phyloP scores from a whole-genome alignment of 2,329 filamentous ascomycete genomes.

The Penicillium sp. region DNA sequence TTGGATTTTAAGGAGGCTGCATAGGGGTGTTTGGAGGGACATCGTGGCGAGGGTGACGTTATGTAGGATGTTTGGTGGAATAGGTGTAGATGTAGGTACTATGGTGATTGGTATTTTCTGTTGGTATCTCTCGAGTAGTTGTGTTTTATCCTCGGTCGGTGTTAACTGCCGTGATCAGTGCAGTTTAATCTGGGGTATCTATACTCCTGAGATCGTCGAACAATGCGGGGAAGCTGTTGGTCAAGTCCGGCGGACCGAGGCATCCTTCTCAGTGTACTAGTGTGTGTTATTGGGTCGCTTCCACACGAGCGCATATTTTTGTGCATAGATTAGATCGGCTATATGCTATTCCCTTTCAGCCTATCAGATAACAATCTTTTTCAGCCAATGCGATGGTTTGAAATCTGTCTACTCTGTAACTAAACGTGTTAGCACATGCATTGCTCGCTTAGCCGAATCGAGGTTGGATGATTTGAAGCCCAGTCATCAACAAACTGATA shows the following conservation, averaged over 20 bases:
- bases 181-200: not conserved
- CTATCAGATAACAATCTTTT: not conserved
- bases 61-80: not conserved
- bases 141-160: not conserved
- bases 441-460: not conserved
- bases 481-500: not conserved
- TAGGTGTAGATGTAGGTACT: not conserved
- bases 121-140: not conserved
- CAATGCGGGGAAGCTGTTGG: conserved; percentile 24
- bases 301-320: not conserved
- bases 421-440: not conserved
- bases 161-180: not conserved
- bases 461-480: not conserved
- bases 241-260: conserved; percentile 28
- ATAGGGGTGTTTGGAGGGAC: conserved; percentile 77
- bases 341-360: not conserved
- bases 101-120: not conserved
- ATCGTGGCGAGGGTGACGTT: conserved; percentile 31
- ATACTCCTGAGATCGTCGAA: conserved; percentile 7
- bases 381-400: not conserved
- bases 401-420: not conserved
- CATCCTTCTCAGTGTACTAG: conserved; percentile 5
- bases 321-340: conserved; percentile 4
- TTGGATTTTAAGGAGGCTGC: conserved; percentile 77
- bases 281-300: not conserved